Conservation (phyloP, 1,284 basidiomycete genomes). For the Puccinia sorghi region DNA sequence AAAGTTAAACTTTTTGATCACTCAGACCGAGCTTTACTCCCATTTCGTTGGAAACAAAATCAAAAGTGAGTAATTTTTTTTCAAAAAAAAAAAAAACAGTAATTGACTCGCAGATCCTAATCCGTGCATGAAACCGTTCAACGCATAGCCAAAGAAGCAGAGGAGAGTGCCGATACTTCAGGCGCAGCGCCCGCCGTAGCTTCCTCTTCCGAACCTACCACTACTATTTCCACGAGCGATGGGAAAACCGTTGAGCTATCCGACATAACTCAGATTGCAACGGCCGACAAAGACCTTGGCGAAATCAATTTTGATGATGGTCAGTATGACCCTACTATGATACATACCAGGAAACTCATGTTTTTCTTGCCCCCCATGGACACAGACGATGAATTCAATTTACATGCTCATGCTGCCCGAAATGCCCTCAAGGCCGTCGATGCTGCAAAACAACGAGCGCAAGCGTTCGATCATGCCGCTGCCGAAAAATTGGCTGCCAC, state of each 20-base stretch:
- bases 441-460: slow-evolving; percentile 76
- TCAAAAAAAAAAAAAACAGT: slow-evolving; percentile 12
- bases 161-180: slow-evolving; percentile 66
- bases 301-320: slow-evolving; percentile 95
- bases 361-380: background rate
- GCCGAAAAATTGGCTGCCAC: slow-evolving; percentile 64
- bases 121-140: slow-evolving; percentile 37
- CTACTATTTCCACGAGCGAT: slow-evolving; percentile 54
- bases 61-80: slow-evolving; percentile 69
- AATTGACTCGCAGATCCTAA: slow-evolving; percentile 38
- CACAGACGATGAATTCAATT: slow-evolving; percentile 83
- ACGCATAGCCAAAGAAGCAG: slow-evolving; percentile 74
- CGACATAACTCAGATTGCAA: slow-evolving; percentile 66
- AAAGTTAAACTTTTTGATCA: slow-evolving; percentile 98
- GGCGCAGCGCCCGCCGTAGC: slow-evolving; percentile 55
- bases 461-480: slow-evolving; percentile 79
- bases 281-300: slow-evolving; percentile 64
- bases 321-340: slow-evolving; percentile 55
- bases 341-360: background rate
- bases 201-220: slow-evolving; percentile 58
- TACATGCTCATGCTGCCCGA: slow-evolving; percentile 80
- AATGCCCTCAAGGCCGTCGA: slow-evolving; percentile 89
- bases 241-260: slow-evolving; percentile 60
- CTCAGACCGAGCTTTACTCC: slow-evolving; percentile 97
- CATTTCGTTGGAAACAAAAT: slow-evolving; percentile 99